Base-by-base conservation (phyloP, 2,329 filamentous ascomycete species). In the Penicillium sp. region DNA sequence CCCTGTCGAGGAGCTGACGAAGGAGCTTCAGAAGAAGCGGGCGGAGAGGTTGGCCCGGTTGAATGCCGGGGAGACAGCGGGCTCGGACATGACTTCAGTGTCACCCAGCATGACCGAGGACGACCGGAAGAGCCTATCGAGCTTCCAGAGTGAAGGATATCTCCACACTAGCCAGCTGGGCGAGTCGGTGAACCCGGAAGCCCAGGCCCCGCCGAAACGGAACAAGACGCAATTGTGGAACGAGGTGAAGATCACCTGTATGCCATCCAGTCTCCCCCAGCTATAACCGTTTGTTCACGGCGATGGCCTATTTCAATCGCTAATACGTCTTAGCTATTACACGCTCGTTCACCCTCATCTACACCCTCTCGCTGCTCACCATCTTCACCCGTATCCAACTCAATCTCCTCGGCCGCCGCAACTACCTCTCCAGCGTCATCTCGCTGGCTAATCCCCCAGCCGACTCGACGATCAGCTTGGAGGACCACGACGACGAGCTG, bases 191-290 rank as follows among this genome's bases (percentile, higher is more conserved):
- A 79, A 81, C 0, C 51, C 58, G 35, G 83, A 85, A 26, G 79
- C 81, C 77, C 71, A 83, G 54, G 60, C 70, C 72, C 75, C 82
- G 62, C 84, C 85, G 62, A 91, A 88, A 68, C 93, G 90, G 80
- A 92, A 89, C 64, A 98, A 98, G 84, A 87, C 91, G 54, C 93
- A 98, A 80, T 83, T 99, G 49, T 99, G 95, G 95, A 93, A 96
- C 76, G 94, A 99, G 74, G 86, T 99, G 78, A 97, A 96, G 74
- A 97, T 98, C 69, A 93, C 90, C 80, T 93, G 93, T 96, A 80
- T 51, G 58, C n/a, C 17, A 28, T 8, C 17, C 24, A 7, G 17
- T 13, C 17, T 2, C 17, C 17, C 15, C 2, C 22, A 26, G 12
- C 33, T 26, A 17, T 54, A 9, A 9, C 24, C 22, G 13, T 15